A percentile compares a stretch with the other conserved stretches of the same genome.
These are phyloP conservation scores for Micromonas commoda DNA, from an alignment of 139 green algal genomes.

Conservation along the genomic window DNA sequence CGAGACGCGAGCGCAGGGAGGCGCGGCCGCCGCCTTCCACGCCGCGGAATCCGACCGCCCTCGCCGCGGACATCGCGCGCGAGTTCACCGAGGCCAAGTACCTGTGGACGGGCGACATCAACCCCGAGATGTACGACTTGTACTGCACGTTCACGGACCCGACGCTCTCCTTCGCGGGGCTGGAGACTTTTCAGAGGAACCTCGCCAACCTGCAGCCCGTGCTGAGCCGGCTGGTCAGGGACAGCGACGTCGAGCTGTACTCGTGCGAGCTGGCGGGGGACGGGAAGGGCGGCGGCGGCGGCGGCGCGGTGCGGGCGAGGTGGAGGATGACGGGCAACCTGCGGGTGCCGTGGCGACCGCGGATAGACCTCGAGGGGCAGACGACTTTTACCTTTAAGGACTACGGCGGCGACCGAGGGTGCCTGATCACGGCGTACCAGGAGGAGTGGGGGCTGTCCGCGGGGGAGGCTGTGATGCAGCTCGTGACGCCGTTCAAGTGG, in stretches of 20 bases:
- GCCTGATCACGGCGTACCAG: constrained; percentile 5
- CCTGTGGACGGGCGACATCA: constrained; percentile 38
- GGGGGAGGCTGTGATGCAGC: constrained; percentile 18
- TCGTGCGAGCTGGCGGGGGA: not conserved
- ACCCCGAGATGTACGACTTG: constrained; percentile 32
- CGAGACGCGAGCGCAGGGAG: not conserved
- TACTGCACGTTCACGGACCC: constrained; percentile 40
- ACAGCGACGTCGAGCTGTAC: constrained; percentile 18
- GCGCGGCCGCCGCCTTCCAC: not conserved
- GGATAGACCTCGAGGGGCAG: constrained; percentile 15
- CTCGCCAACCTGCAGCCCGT: constrained; percentile 25
- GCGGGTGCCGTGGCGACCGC: constrained; percentile 6
- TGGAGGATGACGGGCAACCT: constrained; percentile 29
- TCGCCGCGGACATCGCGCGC: not conserved
- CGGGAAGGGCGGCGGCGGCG: not conserved
- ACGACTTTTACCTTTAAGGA: constrained; percentile 17
- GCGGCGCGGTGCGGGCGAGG: not conserved
- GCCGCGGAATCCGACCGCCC: not conserved
- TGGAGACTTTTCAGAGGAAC: constrained; percentile 37
- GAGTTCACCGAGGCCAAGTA: constrained; percentile 22
- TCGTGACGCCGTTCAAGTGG: constrained; percentile 16
- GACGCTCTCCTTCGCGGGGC: constrained; percentile 36
- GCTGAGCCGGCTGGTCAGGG: constrained; percentile 24
- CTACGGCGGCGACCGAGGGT: not conserved
- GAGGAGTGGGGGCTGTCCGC: constrained; percentile 11